Conservation (phyloP, 805 yeast genomes). For the Komagataella pseudopastoris region DNA sequence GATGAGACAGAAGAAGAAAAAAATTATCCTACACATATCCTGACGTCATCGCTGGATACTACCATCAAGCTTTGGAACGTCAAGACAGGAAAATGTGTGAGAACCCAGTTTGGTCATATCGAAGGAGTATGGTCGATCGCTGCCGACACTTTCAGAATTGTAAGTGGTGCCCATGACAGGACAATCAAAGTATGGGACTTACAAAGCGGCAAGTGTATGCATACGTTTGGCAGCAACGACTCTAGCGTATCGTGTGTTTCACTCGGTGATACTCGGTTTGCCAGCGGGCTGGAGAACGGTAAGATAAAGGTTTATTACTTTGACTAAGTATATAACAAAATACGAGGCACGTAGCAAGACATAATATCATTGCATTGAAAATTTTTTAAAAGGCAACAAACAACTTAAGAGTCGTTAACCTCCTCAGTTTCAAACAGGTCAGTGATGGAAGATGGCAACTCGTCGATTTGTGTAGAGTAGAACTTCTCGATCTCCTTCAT, state of each 20-base stretch:
- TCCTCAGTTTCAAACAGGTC: slow-evolving; percentile 16
- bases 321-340: slow-evolving; percentile 20
- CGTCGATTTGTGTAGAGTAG: slow-evolving; percentile 64
- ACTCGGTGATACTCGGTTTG: slow-evolving; percentile 78
- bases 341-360: background rate
- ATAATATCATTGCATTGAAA: background rate
- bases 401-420: background rate
- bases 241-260: slow-evolving; percentile 61
- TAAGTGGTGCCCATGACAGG: slow-evolving; percentile 90
- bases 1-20: slow-evolving; percentile 9
- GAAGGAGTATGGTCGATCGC: slow-evolving; percentile 98
- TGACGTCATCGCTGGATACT: slow-evolving; percentile 83
- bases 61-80: slow-evolving; percentile 92
- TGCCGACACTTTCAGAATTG: slow-evolving; percentile 89
- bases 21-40: slow-evolving; percentile 64
- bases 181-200: slow-evolving; percentile 89
- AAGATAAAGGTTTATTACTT: slow-evolving; percentile 75
- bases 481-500: slow-evolving; percentile 64
- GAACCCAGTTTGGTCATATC: slow-evolving; percentile 95
- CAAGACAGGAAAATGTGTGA: slow-evolving; percentile 69
- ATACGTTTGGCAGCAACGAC: slow-evolving; percentile 70
- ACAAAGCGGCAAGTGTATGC: slow-evolving; percentile 88
- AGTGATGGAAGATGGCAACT: slow-evolving; percentile 66
- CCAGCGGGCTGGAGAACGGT: slow-evolving; percentile 85
- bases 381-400: background rate